Evolutionary conservation across 2,329 filamentous ascomycete species (phyloP), one percentile per base, ranked within the genome.

Genomic region (Biscogniauxia sp.): DNA sequence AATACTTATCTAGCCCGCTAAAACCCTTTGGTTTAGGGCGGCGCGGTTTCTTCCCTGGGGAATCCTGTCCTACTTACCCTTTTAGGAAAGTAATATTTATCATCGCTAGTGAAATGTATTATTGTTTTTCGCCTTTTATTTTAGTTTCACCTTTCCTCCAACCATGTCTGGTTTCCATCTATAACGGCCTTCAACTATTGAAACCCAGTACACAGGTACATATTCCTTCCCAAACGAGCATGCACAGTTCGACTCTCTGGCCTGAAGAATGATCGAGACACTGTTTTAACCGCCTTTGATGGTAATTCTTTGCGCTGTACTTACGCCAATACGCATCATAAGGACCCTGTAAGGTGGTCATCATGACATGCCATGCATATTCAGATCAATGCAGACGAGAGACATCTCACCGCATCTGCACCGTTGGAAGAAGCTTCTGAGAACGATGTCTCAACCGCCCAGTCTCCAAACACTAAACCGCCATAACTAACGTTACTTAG

Each of bases 361-460:
- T 64, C 37, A 64, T 68, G 67, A 64, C 61, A 64, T 59, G 64
- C 59, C 52, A 53, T 64, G 61, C 63, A 52, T 65, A 55, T 56
- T 32, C 57, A 57, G 32, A 54, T 57, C 60, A 50, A 69, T 68
- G 63, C 65, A 66, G 64, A 54, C 60, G 57, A 69, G 65, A 64
- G 57, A 63, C 60, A 56, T 62, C 57, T 63, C 66, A 68, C 64
- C 64, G 66, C 64, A 32, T 53, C 51, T 50, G 55, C 55, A 57
- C 26, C 49, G 51, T 53, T 57, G 49, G 49, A 25, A 45, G 53
- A 49, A 37, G 17, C 54, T 45, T 45, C 37, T 45, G 37, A 45
- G 37, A 45, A 17, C 5, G n/a, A 45, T 45, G 37, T 45, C 37
- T 45, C 37, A 45, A 17, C 37, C 5, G 11, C 37, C 37, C 11